A percentile compares a stretch with the other conserved stretches of the same genome.
phyloP scores from a whole-genome alignment of 441 rosid genomes.

The Croton setiger region DNA sequence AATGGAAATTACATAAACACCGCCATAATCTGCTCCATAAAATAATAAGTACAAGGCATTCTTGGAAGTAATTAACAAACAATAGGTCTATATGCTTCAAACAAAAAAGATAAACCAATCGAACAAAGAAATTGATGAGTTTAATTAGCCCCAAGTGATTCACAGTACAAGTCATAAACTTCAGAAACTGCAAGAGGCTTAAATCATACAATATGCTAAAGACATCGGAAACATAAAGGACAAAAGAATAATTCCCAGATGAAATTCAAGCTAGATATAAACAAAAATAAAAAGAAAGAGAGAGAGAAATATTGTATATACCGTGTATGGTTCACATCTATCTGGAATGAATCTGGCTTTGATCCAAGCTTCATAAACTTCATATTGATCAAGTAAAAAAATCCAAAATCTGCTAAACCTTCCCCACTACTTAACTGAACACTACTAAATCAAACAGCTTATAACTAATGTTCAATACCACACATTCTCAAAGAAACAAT shows the following conservation, averaged over 20 bases:
- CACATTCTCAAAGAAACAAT: conserved; percentile 32
- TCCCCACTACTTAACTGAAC: conserved; percentile 21
- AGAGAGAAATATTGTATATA: conserved; percentile 7
- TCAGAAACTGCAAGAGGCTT: background rate
- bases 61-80: background rate
- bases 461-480: conserved; percentile 19
- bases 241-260: background rate
- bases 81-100: conserved; percentile 3
- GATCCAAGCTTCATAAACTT: conserved; percentile 98
- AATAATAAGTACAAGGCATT: background rate
- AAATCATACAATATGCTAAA: conserved; percentile 1
- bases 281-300: background rate
- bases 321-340: conserved; percentile 58
- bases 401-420: conserved; percentile 24
- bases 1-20: background rate
- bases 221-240: conserved; percentile 11
- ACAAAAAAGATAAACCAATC: conserved; percentile 7
- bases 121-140: background rate
- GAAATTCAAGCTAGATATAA: background rate
- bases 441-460: conserved; percentile 26
- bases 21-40: background rate
- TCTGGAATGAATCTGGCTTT: conserved; percentile 69
- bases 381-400: conserved; percentile 46
- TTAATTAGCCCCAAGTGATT: background rate
- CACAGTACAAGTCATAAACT: background rate